Evolutionary conservation across 768 basidiomycete genomes (phyloP).

Genomic region (Tephrocybe sp.): DNA sequence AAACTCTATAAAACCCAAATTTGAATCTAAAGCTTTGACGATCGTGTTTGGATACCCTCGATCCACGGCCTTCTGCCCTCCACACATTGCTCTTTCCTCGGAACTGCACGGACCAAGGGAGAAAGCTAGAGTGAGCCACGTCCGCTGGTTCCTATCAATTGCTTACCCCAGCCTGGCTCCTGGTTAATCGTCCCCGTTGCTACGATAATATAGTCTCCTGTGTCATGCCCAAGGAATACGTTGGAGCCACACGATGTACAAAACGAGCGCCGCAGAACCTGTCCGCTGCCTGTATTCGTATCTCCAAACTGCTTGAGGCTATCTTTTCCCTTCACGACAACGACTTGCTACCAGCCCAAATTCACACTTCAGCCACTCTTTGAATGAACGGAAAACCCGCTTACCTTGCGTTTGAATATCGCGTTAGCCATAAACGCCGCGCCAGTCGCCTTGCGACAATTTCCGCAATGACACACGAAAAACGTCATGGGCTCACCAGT

Average conservation of each 20-base stretch:
- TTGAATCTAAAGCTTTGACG: slow-evolving; percentile 6
- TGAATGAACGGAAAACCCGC: not conserved
- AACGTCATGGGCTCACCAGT: slow-evolving; percentile 35
- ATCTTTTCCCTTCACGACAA: slow-evolving; percentile 25
- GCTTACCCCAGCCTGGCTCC: slow-evolving; percentile 15
- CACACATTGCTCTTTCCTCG: slow-evolving; percentile 1
- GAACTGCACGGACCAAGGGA: slow-evolving; percentile 6
- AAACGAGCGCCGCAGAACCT: slow-evolving; percentile 29
- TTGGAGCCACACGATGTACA: slow-evolving; percentile 37
- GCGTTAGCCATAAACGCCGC: slow-evolving; percentile 39
- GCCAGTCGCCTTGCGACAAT: slow-evolving; percentile 41
- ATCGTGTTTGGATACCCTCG: slow-evolving; percentile 6
- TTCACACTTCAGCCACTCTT: not conserved
- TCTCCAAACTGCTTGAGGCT: slow-evolving; percentile 27
- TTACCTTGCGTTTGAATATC: slow-evolving; percentile 33
- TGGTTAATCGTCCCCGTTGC: slow-evolving; percentile 15
- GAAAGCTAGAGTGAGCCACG: not conserved
- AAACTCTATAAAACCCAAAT: not conserved
- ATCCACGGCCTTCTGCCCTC: slow-evolving; percentile 14
- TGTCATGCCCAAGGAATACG: slow-evolving; percentile 20
- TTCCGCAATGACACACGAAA: slow-evolving; percentile 41
- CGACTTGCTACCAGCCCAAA: slow-evolving; percentile 22
- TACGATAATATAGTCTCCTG: slow-evolving; percentile 7
- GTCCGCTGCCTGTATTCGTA: slow-evolving; percentile 27
- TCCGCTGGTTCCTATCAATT: not conserved